A percentile compares a stretch with the other conserved stretches of the same genome.
Conservation (phyloP, 2,329 filamentous ascomycete genomes). For the Fusarium nurragi region DNA sequence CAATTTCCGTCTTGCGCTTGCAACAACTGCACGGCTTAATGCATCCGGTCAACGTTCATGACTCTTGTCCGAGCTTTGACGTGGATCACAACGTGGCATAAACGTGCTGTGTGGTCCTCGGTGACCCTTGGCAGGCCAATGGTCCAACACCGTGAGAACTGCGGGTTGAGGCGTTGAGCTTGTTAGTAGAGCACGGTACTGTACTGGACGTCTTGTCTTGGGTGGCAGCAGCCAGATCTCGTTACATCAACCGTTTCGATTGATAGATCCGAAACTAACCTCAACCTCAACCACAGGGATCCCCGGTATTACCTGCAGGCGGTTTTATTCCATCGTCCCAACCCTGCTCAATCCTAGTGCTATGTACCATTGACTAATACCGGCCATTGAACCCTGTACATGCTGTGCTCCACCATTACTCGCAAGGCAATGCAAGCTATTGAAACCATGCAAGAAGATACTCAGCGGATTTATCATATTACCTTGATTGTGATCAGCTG, state of each 20-base stretch:
- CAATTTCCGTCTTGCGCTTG: conserved; percentile 14
- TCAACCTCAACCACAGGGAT: conserved; percentile 16
- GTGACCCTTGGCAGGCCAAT: neutral
- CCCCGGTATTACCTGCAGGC: neutral
- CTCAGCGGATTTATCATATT: neutral
- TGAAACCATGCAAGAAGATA: conserved; percentile 9
- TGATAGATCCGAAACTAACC: conserved; percentile 17
- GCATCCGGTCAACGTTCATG: conserved; percentile 12
- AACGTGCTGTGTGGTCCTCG: conserved; percentile 8
- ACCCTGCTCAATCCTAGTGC: neutral
- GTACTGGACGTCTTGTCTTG: no score
- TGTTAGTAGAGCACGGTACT: neutral
- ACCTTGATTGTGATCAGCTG: neutral
- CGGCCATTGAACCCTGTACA: neutral
- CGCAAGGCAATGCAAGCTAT: neutral
- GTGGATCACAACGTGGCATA: conserved; percentile 27
- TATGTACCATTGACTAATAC: conserved; percentile 7
- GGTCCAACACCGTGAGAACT: neutral
- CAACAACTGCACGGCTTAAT: conserved; percentile 14
- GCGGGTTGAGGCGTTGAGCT: neutral
- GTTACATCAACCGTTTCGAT: neutral
- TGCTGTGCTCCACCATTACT: conserved; percentile 4
- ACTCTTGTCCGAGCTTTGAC: conserved; percentile 18
- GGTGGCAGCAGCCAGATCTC: conserved; percentile 15
- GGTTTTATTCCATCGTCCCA: neutral